phyloP scores from a whole-genome alignment of 495 filamentous ascomycete species.

The Podospora tetraspora region DNA sequence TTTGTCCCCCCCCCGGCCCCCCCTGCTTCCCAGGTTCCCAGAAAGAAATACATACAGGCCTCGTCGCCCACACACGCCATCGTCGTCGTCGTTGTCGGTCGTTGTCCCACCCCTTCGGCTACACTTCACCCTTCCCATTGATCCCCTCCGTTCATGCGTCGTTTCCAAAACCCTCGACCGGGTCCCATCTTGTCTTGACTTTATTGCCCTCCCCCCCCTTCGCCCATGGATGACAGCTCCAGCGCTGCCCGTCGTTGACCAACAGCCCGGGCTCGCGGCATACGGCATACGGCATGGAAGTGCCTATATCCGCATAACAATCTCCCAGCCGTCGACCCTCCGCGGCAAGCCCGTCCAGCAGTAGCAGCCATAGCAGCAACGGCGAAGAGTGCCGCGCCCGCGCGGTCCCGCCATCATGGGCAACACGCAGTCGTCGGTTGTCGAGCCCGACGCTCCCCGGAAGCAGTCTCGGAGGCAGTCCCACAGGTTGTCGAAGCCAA shows the following conservation, averaged over 20 bases:
- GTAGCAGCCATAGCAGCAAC: not conserved
- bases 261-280: constrained; percentile 30
- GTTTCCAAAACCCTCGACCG: constrained; percentile 6
- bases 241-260: constrained; percentile 19
- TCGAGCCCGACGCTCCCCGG: constrained; percentile 31
- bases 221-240: constrained; percentile 20
- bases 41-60: constrained; percentile 1
- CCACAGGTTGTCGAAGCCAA: constrained; percentile 48
- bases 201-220: constrained; percentile 10
- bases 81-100: not conserved
- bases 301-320: constrained; percentile 38
- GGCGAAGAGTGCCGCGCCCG: constrained; percentile 1
- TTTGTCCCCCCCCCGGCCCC: not conserved
- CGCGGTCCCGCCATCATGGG: constrained; percentile 34
- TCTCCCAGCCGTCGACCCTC: constrained; percentile 25
- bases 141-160: constrained; percentile 10
- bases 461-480: constrained; percentile 32
- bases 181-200: constrained; percentile 19
- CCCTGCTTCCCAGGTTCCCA: constrained; percentile 1
- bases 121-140: not conserved
- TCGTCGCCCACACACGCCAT: not conserved
- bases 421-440: constrained; percentile 36
- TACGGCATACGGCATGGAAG: constrained; percentile 46
- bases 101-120: not conserved
- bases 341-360: constrained; percentile 12